Conservation (phyloP, 306 rosid species). For the Canavalia ensiformis region DNA sequence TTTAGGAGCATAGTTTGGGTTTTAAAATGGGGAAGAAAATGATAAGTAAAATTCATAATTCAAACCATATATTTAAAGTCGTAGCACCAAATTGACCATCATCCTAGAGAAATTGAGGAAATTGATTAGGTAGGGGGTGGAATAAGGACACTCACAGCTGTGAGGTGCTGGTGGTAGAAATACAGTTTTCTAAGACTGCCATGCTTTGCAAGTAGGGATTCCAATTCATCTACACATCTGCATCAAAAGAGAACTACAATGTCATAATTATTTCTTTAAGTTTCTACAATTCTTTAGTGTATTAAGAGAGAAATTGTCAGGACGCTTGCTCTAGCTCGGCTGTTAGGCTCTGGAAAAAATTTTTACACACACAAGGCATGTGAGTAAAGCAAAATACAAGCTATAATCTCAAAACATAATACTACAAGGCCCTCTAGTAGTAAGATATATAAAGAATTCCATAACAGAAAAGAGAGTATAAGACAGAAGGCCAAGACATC, state of each 20-base stretch:
- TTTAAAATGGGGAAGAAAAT: constrained; percentile 47
- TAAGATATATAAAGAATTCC: not conserved
- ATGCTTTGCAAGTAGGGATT: constrained; percentile 87
- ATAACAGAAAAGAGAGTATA: not conserved
- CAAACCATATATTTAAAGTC: constrained; percentile 35
- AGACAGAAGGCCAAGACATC: not conserved
- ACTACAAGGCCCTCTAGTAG: constrained; percentile 20
- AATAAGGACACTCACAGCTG: constrained; percentile 70
- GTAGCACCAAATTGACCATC: constrained; percentile 30
- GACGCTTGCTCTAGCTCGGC: constrained; percentile 25
- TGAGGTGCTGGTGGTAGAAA: constrained; percentile 96
- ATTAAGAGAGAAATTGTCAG: constrained; percentile 9
- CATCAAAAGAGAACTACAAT: constrained; percentile 45
- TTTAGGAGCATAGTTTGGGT: constrained; percentile 44
- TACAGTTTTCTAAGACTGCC: constrained; percentile 94
- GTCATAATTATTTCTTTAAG: constrained; percentile 32
- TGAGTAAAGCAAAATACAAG: constrained; percentile 20
- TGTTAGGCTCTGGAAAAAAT: not conserved
- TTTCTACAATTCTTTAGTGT: not conserved
- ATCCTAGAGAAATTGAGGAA: constrained; percentile 34
- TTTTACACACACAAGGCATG: not conserved
- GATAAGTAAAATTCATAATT: constrained; percentile 40
- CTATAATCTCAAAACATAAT: constrained; percentile 31
- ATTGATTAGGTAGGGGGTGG: constrained; percentile 12
- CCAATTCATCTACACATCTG: constrained; percentile 98